Percentiles rank a stretch among this genome's conserved stretches.
Evolutionary conservation across 2,329 filamentous ascomycete species (phyloP).

Genomic region (Cladophialophora bantiana): DNA sequence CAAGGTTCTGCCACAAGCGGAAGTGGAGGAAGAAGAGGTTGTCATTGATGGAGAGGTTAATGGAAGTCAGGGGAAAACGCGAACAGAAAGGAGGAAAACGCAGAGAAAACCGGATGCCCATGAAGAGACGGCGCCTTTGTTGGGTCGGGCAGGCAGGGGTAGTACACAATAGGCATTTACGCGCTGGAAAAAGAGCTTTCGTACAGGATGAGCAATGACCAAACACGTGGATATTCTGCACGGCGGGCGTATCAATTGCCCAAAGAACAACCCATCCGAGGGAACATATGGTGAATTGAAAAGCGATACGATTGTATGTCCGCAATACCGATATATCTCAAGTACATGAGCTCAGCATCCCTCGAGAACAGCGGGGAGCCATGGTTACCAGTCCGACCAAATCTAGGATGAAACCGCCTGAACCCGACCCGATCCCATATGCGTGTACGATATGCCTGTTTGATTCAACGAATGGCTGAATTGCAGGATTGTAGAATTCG

Average conservation of each 20-base stretch:
- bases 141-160: constrained; percentile 25
- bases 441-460: constrained; percentile 4
- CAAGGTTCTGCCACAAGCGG: constrained; percentile 37
- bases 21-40: constrained; percentile 26
- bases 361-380: constrained; percentile 5
- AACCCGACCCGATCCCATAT: constrained; percentile 6
- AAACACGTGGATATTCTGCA: background rate
- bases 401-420: constrained; percentile 13
- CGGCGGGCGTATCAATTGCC: background rate
- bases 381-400: constrained; percentile 12
- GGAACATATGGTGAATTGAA: background rate
- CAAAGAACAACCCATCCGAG: background rate
- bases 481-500: background rate
- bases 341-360: constrained; percentile 17
- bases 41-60: constrained; percentile 18
- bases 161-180: background rate
- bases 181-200: background rate
- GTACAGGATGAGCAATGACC: background rate
- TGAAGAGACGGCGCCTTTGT: constrained; percentile 24
- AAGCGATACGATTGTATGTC: constrained; percentile 15
- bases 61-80: constrained; percentile 12
- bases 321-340: constrained; percentile 12
- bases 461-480: constrained; percentile 1
- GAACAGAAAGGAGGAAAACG: constrained; percentile 11
- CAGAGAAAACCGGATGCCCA: constrained; percentile 23